Evolutionary conservation across 768 basidiomycete species (phyloP), one percentile per base, ranked within the genome.

Genomic region (Leccinum obscurum): DNA sequence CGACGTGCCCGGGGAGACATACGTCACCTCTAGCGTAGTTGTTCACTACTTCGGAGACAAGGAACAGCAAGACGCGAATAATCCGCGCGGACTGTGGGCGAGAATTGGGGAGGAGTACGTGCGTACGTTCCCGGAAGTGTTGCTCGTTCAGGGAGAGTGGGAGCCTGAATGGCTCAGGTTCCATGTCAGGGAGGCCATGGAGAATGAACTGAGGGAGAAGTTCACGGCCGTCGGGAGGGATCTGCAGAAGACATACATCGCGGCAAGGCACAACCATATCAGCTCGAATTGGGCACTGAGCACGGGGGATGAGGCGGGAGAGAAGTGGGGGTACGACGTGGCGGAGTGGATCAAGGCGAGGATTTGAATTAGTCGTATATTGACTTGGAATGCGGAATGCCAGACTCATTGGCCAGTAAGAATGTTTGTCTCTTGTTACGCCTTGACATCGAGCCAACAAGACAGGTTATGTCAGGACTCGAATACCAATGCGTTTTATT

Each of bases 221-320:
- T 63, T 77, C 8, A 76, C 74, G 4, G 66, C 3, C 0, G 70
- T 64, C 1, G 69, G 70, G 15, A 55, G 65, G 34, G 52, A 34
- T 17, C 3, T 66, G 49, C 66, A 57, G 55, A 66, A 65, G 62
- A 74, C 73, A 49, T 64, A 82, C 17, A 66, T 83, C 26, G 80
- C 76, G 0, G 67, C 68, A 59, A 82, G 82, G 0, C 87, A 90
- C 62, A 89, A 89, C 68, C 88, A 89, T 64, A 74, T 89, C 57
- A 89, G 86, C 60, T 65, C 78, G 14, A 78, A 80, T 53, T 79
- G 76, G 75, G 78, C 78, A 14, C 65, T 87, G 58, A 69, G 76
- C 3, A 81, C 78, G 2, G 86, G 87, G 2, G 73, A 86, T 9
- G 83, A 80, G 15, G 70, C 83, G 64, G 88, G 84, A 17, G 87